These are phyloP conservation scores for Lathyrus oleraceus DNA, from an alignment of 306 rosid genomes.

Conservation along the genomic window DNA sequence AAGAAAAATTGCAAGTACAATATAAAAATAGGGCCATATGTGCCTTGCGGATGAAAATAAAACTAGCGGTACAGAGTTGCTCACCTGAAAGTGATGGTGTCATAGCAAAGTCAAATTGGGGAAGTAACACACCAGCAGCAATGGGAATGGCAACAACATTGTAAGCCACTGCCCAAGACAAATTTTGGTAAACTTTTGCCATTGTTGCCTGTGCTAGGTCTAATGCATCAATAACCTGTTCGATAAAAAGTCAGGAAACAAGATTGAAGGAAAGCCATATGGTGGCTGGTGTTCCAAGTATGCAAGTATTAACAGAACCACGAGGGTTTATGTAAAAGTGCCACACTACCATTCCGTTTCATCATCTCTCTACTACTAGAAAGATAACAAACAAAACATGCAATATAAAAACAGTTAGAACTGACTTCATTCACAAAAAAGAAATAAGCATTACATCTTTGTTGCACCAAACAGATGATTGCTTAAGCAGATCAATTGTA, in stretches of 20 bases:
- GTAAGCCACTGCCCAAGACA: slow-evolving; percentile 94
- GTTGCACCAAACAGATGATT: slow-evolving; percentile 15
- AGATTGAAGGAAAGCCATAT: slow-evolving; percentile 15
- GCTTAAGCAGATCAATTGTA: background rate
- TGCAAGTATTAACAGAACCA: slow-evolving; percentile 13
- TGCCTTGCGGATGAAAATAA: slow-evolving; percentile 18
- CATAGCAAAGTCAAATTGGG: slow-evolving; percentile 90
- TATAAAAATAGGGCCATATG: slow-evolving; percentile 14
- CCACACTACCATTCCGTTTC: background rate
- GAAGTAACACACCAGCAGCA: slow-evolving; percentile 90
- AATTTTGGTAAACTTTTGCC: slow-evolving; percentile 89
- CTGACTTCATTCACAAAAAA: slow-evolving; percentile 1
- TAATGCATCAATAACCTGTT: slow-evolving; percentile 86
- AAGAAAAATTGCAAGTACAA: slow-evolving; percentile 19
- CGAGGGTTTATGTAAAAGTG: background rate
- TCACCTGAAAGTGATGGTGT: slow-evolving; percentile 96
- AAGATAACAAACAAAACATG: slow-evolving; percentile 7
- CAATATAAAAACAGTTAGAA: background rate
- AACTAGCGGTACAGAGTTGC: slow-evolving; percentile 16
- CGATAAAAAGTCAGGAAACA: slow-evolving; percentile 33
- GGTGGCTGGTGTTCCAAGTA: slow-evolving; percentile 1
- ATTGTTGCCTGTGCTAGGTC: slow-evolving; percentile 91
- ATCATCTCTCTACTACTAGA: background rate
- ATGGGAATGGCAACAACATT: slow-evolving; percentile 79
- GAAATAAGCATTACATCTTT: background rate